Base-by-base conservation (phyloP, 2,329 filamentous ascomycete genomes). In the Fusarium sp. region DNA sequence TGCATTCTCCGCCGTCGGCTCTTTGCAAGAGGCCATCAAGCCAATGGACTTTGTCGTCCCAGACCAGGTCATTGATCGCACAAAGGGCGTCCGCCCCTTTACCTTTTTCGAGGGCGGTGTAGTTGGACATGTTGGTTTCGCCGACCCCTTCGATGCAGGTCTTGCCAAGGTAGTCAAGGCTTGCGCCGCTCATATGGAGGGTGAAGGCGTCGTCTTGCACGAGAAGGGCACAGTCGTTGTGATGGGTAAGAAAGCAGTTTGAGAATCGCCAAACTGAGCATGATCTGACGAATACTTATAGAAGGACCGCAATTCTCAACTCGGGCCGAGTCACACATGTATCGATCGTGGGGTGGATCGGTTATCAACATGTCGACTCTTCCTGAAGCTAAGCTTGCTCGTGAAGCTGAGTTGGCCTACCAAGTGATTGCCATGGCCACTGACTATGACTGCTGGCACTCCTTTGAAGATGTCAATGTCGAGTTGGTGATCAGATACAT, bases 401-500 rank as follows among this genome's bases (percentile, higher is more conserved):
- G 93, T 55, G 96, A 99, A 84, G 96, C 96, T 24, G 96, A 99
- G 84, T 92, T 99, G 74, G 92, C 92, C 35, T 98, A 98, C 82
- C 94, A 97, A 84, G 97, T 98, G 88, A 97, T 99, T 77, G 97
- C 95, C 86, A 99, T 99, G 96, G 93, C 93, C 33, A 99, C 96
- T 28, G 96, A 99, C 84, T 99, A 99, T 80, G 96, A 99, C 84
- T 98, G 95, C 89, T 99, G 96, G 96, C 92, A 94, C 78, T 89
- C 88, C 21, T 88, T 87, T 48, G 92, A 89, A 60, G 93, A 92
- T 70, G 96, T 99, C 67, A 94, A 94, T 66, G 96, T 99, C 23
- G 93, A 94, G 80, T 97, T 98, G 92, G 96, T 99, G 57, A 93
- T 97, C 90, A 92, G 89, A 65, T 93, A 97, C 81, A 99, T 99